Percentiles rank a stretch among this genome's conserved stretches.
Evolutionary conservation across 306 rosid species (phyloP).

Genomic region (Lathyrus aphaca): DNA sequence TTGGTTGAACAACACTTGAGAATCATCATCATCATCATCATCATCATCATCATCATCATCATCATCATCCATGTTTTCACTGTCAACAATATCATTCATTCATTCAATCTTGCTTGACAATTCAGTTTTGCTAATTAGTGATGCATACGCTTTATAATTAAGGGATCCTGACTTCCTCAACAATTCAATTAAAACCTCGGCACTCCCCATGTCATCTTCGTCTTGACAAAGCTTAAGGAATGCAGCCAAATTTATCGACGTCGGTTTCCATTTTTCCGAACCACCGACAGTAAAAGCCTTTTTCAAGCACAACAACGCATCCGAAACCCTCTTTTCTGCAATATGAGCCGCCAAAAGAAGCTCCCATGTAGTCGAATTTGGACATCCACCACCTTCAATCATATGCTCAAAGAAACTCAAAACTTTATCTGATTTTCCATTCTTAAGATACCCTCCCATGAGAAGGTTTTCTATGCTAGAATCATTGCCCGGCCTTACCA

Average conservation of each 20-base stretch:
- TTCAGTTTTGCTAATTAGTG: slow-evolving; percentile 50
- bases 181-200: slow-evolving; percentile 54
- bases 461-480: slow-evolving; percentile 84
- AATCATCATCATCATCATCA: slow-evolving; percentile 50
- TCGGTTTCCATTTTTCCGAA: slow-evolving; percentile 79
- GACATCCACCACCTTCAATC: slow-evolving; percentile 65
- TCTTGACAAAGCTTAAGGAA: slow-evolving; percentile 65
- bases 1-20: slow-evolving; percentile 61
- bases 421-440: slow-evolving; percentile 61
- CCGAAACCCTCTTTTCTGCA: slow-evolving; percentile 54
- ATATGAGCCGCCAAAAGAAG: slow-evolving; percentile 68
- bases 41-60: slow-evolving; percentile 48
- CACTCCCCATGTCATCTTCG: slow-evolving; percentile 54
- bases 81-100: slow-evolving; percentile 33
- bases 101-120: slow-evolving; percentile 29
- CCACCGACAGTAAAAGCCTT: slow-evolving; percentile 64
- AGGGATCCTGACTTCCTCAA: slow-evolving; percentile 59
- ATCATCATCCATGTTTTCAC: slow-evolving; percentile 43
- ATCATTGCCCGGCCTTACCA: slow-evolving; percentile 62
- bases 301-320: slow-evolving; percentile 74
- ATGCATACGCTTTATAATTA: slow-evolving; percentile 54
- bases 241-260: slow-evolving; percentile 51
- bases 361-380: slow-evolving; percentile 91
- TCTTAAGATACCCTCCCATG: slow-evolving; percentile 57
- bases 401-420: slow-evolving; percentile 57